Evolutionary conservation across 1,284 basidiomycete genomes (phyloP).

Genomic region (Golubevia pallescens): DNA sequence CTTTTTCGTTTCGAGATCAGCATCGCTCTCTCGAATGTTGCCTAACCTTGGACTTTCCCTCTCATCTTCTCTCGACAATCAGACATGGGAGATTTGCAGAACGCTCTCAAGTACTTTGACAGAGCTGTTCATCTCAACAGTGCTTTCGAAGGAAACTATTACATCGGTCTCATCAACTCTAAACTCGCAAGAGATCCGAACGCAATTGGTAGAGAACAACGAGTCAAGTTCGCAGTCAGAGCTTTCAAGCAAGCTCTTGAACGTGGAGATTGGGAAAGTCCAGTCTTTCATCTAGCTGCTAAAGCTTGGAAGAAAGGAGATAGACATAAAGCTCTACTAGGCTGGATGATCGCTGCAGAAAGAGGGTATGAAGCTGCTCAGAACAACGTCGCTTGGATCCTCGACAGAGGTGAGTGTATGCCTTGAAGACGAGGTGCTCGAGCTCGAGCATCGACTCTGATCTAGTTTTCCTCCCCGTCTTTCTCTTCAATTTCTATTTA

Average conservation of each 20-base stretch:
- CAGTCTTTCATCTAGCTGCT: conserved; percentile 49
- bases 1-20: conserved; percentile 9
- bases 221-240: conserved; percentile 29
- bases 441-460: background rate
- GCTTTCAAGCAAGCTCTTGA: conserved; percentile 44
- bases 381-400: conserved; percentile 90
- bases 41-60: background rate
- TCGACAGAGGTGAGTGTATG: conserved; percentile 79
- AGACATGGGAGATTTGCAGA: conserved; percentile 28
- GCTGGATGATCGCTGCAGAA: conserved; percentile 85
- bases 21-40: background rate
- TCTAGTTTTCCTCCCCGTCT: no score
- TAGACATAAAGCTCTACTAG: conserved; percentile 35
- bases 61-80: background rate
- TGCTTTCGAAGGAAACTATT: conserved; percentile 39
- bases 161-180: conserved; percentile 36
- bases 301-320: conserved; percentile 51
- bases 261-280: conserved; percentile 53
- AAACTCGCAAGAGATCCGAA: conserved; percentile 14
- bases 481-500: no score
- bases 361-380: conserved; percentile 89
- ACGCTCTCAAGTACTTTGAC: conserved; percentile 28
- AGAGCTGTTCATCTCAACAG: conserved; percentile 23
- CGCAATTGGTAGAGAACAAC: conserved; percentile 7
- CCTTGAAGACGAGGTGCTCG: background rate